Evolutionary conservation across 495 filamentous ascomycete genomes (phyloP).

Genomic region (Neurospora tetrasperma): DNA sequence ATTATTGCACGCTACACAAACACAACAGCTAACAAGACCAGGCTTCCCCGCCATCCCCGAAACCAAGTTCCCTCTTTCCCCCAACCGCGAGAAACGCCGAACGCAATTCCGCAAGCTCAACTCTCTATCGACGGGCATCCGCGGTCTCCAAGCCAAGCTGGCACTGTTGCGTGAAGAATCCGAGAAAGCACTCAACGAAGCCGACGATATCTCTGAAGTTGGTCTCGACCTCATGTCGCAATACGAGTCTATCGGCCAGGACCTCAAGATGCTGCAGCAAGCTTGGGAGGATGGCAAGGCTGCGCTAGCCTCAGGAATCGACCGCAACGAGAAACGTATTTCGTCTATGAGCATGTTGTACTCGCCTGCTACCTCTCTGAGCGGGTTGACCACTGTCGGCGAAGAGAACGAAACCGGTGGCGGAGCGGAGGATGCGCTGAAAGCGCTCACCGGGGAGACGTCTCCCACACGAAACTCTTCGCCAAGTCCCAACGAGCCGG

Average conservation of each 20-base stretch:
- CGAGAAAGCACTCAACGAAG: conserved; percentile 60
- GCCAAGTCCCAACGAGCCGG: conserved; percentile 46
- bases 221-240: conserved; percentile 70
- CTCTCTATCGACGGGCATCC: conserved; percentile 80
- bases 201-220: conserved; percentile 62
- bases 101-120: conserved; percentile 77
- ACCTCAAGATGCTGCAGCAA: conserved; percentile 70
- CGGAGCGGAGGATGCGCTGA: conserved; percentile 56
- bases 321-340: conserved; percentile 57
- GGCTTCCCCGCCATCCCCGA: conserved; percentile 38
- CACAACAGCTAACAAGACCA: conserved; percentile 8
- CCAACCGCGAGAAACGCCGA: conserved; percentile 68
- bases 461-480: conserved; percentile 22
- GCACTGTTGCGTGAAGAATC: conserved; percentile 87
- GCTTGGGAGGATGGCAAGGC: conserved; percentile 86
- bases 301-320: conserved; percentile 62
- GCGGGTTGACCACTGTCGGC: conserved; percentile 74
- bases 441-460: conserved; percentile 60
- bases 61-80: conserved; percentile 58
- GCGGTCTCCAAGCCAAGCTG: conserved; percentile 89
- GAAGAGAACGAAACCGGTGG: conserved; percentile 40
- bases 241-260: conserved; percentile 87
- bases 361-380: conserved; percentile 70
- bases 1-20: conserved; percentile 2
- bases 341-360: conserved; percentile 59